phyloP scores from a whole-genome alignment of 805 yeast species.

The Schwanniomyces pseudopolymorphus region DNA sequence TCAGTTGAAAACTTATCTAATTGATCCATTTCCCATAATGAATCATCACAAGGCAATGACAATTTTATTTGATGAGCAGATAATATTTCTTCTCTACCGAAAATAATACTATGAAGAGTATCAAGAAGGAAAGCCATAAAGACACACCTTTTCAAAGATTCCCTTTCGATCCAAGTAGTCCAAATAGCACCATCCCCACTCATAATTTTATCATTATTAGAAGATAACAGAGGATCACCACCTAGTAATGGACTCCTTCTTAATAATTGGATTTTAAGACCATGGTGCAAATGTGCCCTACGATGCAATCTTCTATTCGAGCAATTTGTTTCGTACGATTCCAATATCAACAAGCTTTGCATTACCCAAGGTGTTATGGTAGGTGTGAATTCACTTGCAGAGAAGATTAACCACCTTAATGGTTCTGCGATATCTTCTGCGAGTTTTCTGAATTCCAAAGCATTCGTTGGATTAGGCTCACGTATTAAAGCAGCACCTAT shows the following conservation, averaged over 20 bases:
- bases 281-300: slow-evolving; percentile 78
- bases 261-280: slow-evolving; percentile 43
- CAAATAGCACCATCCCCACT: slow-evolving; percentile 11
- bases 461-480: slow-evolving; percentile 6
- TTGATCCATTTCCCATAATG: slow-evolving; percentile 20
- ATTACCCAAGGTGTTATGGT: slow-evolving; percentile 73
- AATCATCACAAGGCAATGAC: slow-evolving; percentile 23
- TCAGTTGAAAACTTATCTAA: slow-evolving; percentile 9
- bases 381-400: slow-evolving; percentile 64
- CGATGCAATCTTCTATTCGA: slow-evolving; percentile 68
- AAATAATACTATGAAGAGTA: slow-evolving; percentile 30
- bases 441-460: slow-evolving; percentile 20
- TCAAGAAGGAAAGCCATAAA: slow-evolving; percentile 33
- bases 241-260: slow-evolving; percentile 30
- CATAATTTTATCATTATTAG: slow-evolving; percentile 10
- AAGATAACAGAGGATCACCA: slow-evolving; percentile 30
- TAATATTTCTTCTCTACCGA: slow-evolving; percentile 24
- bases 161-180: slow-evolving; percentile 34
- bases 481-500: slow-evolving; percentile 42
- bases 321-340: slow-evolving; percentile 69
- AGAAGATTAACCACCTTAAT: slow-evolving; percentile 64
- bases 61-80: slow-evolving; percentile 23
- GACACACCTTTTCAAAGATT: slow-evolving; percentile 29
- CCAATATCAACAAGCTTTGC: slow-evolving; percentile 66
- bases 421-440: slow-evolving; percentile 53